These are phyloP conservation scores for Pseudohyphozyma bogoriensis DNA, from an alignment of 768 basidiomycete genomes.

Conservation along the genomic window DNA sequence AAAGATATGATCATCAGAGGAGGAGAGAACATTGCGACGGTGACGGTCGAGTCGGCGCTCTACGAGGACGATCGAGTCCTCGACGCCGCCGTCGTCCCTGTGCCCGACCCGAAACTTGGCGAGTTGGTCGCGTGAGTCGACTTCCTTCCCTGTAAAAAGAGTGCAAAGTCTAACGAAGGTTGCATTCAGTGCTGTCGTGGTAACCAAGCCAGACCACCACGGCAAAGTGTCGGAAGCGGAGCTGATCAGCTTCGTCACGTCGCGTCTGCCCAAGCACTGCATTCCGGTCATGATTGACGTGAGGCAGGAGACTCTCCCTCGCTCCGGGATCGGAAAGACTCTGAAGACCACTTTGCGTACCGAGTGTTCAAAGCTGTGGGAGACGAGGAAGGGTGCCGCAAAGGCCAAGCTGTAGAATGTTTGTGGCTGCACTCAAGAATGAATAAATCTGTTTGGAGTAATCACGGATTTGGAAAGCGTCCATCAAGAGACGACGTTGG, in stretches of 20 bases:
- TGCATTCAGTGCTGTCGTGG: neutral
- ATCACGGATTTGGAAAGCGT: no score
- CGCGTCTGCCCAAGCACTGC: constrained; percentile 19
- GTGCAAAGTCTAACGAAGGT: no score
- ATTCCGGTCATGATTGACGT: constrained; percentile 28
- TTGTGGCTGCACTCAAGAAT: no score
- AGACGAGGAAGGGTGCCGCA: neutral
- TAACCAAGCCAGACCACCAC: neutral
- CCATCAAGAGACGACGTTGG: no score
- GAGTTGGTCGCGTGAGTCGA: constrained; percentile 23
- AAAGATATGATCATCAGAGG: constrained; percentile 25
- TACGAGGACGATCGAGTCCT: constrained; percentile 16
- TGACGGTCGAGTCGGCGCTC: constrained; percentile 29
- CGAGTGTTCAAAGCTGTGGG: constrained; percentile 9
- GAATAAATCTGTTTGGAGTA: no score
- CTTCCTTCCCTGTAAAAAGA: constrained; percentile 11
- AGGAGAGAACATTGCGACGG: constrained; percentile 11
- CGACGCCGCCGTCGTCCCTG: constrained; percentile 26
- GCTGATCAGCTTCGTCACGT: constrained; percentile 11
- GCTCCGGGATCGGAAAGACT: constrained; percentile 31
- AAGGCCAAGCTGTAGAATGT: constrained; percentile 3
- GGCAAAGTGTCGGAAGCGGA: neutral
- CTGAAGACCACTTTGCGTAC: constrained; percentile 19
- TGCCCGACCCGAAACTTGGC: constrained; percentile 23
- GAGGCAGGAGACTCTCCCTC: neutral